These are phyloP conservation scores for Saccharomyces eubayanus DNA, from an alignment of 805 yeast species.

Conservation along the genomic window DNA sequence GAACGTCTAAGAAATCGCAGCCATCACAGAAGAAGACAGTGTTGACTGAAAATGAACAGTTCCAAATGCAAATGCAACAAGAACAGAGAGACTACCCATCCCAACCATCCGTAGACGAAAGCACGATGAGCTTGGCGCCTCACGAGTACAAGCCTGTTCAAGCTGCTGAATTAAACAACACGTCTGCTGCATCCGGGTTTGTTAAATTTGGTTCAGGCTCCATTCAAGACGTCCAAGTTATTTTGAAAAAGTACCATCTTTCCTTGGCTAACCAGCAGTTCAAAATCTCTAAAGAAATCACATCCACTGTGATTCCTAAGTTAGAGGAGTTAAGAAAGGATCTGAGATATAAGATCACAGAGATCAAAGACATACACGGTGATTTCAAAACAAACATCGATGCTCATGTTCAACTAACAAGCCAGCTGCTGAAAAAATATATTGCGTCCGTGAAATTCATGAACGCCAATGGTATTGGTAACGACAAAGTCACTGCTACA, in stretches of 20 bases:
- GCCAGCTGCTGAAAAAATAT: conserved; percentile 44
- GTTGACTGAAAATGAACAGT: not conserved
- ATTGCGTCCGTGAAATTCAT: conserved; percentile 38
- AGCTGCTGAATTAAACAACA: conserved; percentile 9
- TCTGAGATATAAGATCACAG: conserved; percentile 66
- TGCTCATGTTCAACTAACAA: conserved; percentile 55
- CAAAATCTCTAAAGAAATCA: conserved; percentile 46
- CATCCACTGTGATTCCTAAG: conserved; percentile 46
- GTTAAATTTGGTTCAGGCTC: conserved; percentile 69
- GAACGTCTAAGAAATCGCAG: conserved; percentile 28
- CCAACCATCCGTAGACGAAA: conserved; percentile 1
- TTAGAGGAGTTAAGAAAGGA: conserved; percentile 58
- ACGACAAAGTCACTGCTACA: conserved; percentile 12
- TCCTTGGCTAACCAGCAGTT: conserved; percentile 49
- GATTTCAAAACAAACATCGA: conserved; percentile 57
- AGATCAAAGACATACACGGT: conserved; percentile 57
- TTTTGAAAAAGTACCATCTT: conserved; percentile 56
- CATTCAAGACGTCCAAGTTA: conserved; percentile 67
- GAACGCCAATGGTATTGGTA: conserved; percentile 30
- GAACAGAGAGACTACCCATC: conserved; percentile 1
- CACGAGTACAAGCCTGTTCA: conserved; percentile 10
- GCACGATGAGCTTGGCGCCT: conserved; percentile 4
- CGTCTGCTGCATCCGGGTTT: conserved; percentile 39
- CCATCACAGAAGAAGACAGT: conserved; percentile 16
- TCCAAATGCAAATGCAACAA: conserved; percentile 3